These are phyloP conservation scores for Zymoseptoria brevis DNA, from an alignment of 2,329 filamentous ascomycete species.

Conservation along the genomic window DNA sequence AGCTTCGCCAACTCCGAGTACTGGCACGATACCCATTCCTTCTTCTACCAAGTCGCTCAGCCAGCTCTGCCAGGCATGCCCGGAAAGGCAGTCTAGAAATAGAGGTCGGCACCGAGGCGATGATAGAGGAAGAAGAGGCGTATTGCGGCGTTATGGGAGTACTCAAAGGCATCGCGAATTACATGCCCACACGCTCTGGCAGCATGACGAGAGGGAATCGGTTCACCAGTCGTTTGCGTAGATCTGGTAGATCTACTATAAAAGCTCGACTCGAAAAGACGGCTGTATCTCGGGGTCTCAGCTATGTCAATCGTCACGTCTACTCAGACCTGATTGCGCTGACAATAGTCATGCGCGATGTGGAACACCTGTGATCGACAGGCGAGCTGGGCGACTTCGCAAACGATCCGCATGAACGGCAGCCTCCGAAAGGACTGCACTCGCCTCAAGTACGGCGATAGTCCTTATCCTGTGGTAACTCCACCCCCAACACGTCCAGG, in stretches of 20 bases:
- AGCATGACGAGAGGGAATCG: neutral
- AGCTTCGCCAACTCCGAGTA: slow-evolving; percentile 24
- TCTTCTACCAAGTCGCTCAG: slow-evolving; percentile 18
- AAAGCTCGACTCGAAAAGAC: neutral
- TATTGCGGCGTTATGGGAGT: neutral
- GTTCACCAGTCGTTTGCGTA: neutral
- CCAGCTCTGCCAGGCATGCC: slow-evolving; percentile 16
- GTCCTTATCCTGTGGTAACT: neutral
- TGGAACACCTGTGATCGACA: neutral
- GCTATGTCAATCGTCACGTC: neutral
- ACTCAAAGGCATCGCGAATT: neutral
- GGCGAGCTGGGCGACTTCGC: neutral
- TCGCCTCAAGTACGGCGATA: neutral
- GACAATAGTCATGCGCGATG: neutral
- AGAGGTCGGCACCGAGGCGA: neutral
- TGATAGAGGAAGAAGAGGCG: neutral
- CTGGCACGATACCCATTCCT: slow-evolving; percentile 19
- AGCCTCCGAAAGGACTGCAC: neutral
- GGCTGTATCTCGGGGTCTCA: neutral
- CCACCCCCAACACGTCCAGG: neutral
- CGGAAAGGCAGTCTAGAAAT: neutral
- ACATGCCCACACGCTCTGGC: neutral
- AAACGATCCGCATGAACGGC: neutral
- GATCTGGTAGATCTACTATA: neutral
- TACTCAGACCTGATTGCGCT: neutral